Base-by-base conservation (phyloP, 192 early-diverging fungal species). In the Fimicolochytrium jonesii region DNA sequence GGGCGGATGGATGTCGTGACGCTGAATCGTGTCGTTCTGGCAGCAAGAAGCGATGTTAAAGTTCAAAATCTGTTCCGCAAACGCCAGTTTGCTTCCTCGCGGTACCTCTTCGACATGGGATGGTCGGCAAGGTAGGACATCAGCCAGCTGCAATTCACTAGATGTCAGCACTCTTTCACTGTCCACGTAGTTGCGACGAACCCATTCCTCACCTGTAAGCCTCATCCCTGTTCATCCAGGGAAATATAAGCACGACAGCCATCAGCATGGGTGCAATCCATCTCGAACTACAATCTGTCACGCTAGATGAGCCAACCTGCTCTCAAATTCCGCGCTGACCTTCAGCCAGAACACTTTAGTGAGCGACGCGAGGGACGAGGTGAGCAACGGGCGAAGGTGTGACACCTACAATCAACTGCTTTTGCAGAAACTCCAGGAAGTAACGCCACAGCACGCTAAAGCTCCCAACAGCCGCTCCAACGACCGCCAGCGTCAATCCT, bases 51-150 rank as follows among this genome's bases (percentile, higher is more conserved):
- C 9, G 48, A 50, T 30, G 60, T n/a, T n/a, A n/a, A n/a, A n/a
- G n/a, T n/a, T n/a, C n/a, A n/a, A n/a, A n/a, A n/a, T n/a, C n/a
- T n/a, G n/a, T n/a, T n/a, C n/a, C n/a, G n/a, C n/a, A n/a, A n/a
- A n/a, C n/a, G n/a, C n/a, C n/a, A n/a, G n/a, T n/a, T n/a, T n/a
- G n/a, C n/a, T n/a, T n/a, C n/a, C n/a, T n/a, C n/a, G n/a, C n/a
- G 39, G n/a, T 54, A 66, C 55, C 36, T 39, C 15, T 42, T 22
- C 17, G 61, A 42, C 33, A 71, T 51, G 36, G 25, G 25, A 47
- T 72, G 66, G 23, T 68, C 66, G 17, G 71, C 66, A 20, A 64
- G 35, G 50, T 49, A 72, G 30, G 52, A 56, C 13, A 72, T 42
- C 11, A 72, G 31, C 62, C 62, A 59, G 56, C 41, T 49, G 23